Evolutionary conservation across 2,329 filamentous ascomycete species (phyloP).

Genomic region (Aspergillus proliferans): DNA sequence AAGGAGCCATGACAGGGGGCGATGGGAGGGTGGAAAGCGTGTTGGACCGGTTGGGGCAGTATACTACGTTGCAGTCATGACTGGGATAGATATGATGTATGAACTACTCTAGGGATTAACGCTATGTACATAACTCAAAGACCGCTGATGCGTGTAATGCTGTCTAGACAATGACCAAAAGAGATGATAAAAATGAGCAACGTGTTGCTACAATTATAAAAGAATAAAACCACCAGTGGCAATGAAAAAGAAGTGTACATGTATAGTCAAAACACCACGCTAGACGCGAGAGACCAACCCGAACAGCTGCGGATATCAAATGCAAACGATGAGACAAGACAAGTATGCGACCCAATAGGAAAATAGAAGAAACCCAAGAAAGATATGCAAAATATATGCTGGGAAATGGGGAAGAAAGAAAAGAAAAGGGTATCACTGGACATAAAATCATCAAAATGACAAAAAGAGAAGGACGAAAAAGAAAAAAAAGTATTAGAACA

Average conservation of each 20-base stretch:
- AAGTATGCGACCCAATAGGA: conserved; percentile 9
- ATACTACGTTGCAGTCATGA: background rate
- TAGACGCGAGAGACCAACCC: too few relatives aligned
- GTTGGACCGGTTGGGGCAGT: conserved; percentile 24
- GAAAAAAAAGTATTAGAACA: conserved; percentile 16
- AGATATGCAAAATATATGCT: conserved; percentile 4
- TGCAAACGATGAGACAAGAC: conserved; percentile 5
- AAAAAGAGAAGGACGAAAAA: conserved; percentile 10
- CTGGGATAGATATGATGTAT: background rate
- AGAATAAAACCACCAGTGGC: too few relatives aligned
- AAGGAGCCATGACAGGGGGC: conserved; percentile 29
- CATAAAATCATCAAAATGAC: conserved; percentile 15
- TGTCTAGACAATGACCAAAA: too few relatives aligned
- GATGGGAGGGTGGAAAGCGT: conserved; percentile 31
- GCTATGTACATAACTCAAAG: conserved; percentile 21
- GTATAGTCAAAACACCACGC: too few relatives aligned
- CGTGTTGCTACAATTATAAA: too few relatives aligned
- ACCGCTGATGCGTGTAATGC: conserved; percentile 15
- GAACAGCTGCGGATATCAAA: background rate
- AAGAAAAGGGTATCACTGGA: conserved; percentile 21
- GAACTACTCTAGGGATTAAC: conserved; percentile 1
- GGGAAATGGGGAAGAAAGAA: conserved; percentile 1
- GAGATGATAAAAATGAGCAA: too few relatives aligned
- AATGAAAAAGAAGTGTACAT: too few relatives aligned
- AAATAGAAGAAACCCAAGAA: background rate